phyloP scores from a whole-genome alignment of 176 grass and related monocot genomes.

The Areca catechu region DNA sequence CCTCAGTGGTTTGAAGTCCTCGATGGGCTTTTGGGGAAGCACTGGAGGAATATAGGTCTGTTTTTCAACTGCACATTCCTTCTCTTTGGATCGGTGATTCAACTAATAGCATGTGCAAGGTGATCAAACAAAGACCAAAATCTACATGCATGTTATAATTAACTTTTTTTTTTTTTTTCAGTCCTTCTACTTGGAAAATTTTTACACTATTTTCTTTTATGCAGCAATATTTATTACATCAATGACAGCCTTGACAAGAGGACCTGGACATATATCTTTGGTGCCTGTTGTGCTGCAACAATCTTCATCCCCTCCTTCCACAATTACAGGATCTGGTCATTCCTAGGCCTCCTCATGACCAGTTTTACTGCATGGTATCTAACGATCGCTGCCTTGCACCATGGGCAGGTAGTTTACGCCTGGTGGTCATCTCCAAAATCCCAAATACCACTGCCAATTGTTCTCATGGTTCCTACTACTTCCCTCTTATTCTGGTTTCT shows the following conservation, averaged over 20 bases:
- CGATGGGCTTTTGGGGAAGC: constrained; percentile 63
- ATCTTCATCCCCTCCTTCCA: constrained; percentile 97
- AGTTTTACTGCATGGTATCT: constrained; percentile 89
- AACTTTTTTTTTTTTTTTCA: background rate
- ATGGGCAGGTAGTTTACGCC: constrained; percentile 46
- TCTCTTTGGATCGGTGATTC: constrained; percentile 97
- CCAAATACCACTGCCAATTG: constrained; percentile 1
- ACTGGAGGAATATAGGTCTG: constrained; percentile 84
- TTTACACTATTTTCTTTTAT: background rate
- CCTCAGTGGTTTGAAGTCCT: constrained; percentile 98
- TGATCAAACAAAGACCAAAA: constrained; percentile 1
- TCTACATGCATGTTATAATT: background rate
- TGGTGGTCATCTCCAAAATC: background rate
- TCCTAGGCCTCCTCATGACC: constrained; percentile 90
- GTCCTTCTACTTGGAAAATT: background rate
- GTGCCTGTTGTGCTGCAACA: constrained; percentile 89
- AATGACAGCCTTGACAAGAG: constrained; percentile 92
- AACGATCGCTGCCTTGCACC: constrained; percentile 50
- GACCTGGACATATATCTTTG: constrained; percentile 98
- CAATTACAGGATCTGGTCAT: constrained; percentile 97
- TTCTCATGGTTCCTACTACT: no score
- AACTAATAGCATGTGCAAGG: constrained; percentile 94
- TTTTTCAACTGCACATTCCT: constrained; percentile 99
- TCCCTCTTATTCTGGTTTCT: no score
- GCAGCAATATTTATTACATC: constrained; percentile 97